Conservation (phyloP, 75 land plant species). For the Pinus albicaulis region DNA sequence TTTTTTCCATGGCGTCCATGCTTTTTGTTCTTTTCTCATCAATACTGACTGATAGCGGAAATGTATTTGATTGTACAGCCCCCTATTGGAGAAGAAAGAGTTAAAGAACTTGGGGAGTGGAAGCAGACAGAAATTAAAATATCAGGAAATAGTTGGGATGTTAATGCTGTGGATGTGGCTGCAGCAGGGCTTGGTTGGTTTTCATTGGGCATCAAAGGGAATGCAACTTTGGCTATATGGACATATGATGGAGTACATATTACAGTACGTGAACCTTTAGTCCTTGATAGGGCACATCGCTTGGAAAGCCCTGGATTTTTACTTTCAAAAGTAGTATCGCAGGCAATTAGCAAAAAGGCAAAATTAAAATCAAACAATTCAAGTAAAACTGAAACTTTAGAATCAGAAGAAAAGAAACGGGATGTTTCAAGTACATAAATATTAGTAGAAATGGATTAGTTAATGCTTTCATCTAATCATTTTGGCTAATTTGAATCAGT, state of each 20-base stretch:
- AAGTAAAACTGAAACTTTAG: background rate
- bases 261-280: constrained; percentile 74
- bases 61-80: constrained; percentile 50
- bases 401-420: background rate
- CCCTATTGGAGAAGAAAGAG: constrained; percentile 67
- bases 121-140: constrained; percentile 46
- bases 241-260: constrained; percentile 80
- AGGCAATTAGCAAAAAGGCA: constrained; percentile 47
- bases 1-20: background rate
- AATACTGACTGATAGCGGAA: background rate
- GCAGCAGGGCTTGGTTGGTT: constrained; percentile 94
- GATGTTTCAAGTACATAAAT: background rate
- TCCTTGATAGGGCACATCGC: constrained; percentile 66
- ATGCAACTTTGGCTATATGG: constrained; percentile 73
- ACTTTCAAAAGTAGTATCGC: constrained; percentile 58
- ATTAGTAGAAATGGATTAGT: background rate
- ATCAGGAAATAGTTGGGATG: constrained; percentile 86
- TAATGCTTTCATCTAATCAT: constrained; percentile 5
- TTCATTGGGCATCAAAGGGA: constrained; percentile 86
- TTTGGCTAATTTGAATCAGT: background rate
- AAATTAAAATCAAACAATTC: constrained; percentile 5
- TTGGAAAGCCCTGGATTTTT: constrained; percentile 87
- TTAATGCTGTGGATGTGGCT: constrained; percentile 77
- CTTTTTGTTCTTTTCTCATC: no score
- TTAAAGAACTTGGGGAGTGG: constrained; percentile 75